Conservation (phyloP, 106 monocot genomes). For the Apostasia shenzhenica region DNA sequence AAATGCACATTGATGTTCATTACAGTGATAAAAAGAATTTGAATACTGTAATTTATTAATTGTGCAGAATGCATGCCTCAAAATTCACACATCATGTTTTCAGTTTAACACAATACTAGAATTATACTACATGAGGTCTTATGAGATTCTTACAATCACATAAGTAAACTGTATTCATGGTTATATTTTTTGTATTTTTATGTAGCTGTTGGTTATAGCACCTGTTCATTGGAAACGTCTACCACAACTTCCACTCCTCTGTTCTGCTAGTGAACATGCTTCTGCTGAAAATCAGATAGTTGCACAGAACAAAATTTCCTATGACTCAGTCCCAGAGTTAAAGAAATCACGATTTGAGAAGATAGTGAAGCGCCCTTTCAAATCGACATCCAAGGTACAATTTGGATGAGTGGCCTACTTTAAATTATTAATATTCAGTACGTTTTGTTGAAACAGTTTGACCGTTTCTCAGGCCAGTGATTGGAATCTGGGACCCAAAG, state of each 20-base stretch:
- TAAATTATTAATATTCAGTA: neutral
- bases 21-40: no score
- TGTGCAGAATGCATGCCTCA: no score
- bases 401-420: neutral
- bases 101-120: no score
- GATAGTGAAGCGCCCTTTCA: constrained; percentile 71
- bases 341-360: constrained; percentile 44
- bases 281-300: constrained; percentile 9
- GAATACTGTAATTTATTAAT: no score
- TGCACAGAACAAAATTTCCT: constrained; percentile 9
- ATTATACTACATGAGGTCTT: no score
- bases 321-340: constrained; percentile 20
- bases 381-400: constrained; percentile 76
- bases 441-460: neutral
- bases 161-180: neutral
- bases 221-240: constrained; percentile 55
- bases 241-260: constrained; percentile 30
- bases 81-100: no score
- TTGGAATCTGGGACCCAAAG: constrained; percentile 71
- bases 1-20: no score
- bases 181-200: constrained; percentile 1
- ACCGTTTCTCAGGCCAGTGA: constrained; percentile 53
- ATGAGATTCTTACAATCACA: no score
- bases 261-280: constrained; percentile 21
- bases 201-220: constrained; percentile 80